phyloP scores from a whole-genome alignment of 2,329 filamentous ascomycete species.

The Cercospora nicotianae region DNA sequence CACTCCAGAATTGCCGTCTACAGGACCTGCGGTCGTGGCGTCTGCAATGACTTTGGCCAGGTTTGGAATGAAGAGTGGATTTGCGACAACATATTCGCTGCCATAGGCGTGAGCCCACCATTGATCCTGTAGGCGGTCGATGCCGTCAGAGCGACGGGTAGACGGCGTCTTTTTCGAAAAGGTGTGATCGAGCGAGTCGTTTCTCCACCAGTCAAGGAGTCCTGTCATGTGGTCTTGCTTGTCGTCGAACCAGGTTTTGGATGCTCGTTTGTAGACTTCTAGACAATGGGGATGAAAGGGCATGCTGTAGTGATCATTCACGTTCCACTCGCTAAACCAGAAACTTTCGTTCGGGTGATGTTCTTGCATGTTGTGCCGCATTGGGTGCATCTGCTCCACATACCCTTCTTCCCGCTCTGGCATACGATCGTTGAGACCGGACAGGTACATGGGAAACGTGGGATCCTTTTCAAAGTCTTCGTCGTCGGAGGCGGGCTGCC shows the following conservation, averaged over 20 bases:
- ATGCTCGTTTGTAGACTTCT: constrained; percentile 19
- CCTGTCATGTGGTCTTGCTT: constrained; percentile 7
- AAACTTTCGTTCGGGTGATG: not conserved
- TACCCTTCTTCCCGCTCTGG: not conserved
- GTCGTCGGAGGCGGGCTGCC: constrained; percentile 7
- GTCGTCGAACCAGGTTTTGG: not conserved
- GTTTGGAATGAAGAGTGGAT: too few species aligned
- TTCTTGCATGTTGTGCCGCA: constrained; percentile 9
- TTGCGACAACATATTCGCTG: too few species aligned
- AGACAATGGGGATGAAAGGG: constrained; percentile 25
- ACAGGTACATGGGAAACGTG: constrained; percentile 3
- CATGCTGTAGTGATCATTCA: not conserved
- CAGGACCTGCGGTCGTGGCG: too few species aligned
- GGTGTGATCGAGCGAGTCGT: too few species aligned
- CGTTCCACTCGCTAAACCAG: not conserved
- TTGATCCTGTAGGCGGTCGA: too few species aligned
- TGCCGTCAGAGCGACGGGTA: too few species aligned
- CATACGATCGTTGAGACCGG: constrained; percentile 14
- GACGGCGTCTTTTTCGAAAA: too few species aligned
- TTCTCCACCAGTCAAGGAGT: constrained; percentile 14
- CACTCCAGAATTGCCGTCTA: too few species aligned
- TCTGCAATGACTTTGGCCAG: too few species aligned
- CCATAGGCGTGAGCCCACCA: too few species aligned
- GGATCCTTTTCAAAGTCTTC: constrained; percentile 13
- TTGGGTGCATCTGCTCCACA: not conserved